These are phyloP conservation scores for Domatiomyces catenatus DNA, from an alignment of 2,329 filamentous ascomycete genomes.

Conservation along the genomic window DNA sequence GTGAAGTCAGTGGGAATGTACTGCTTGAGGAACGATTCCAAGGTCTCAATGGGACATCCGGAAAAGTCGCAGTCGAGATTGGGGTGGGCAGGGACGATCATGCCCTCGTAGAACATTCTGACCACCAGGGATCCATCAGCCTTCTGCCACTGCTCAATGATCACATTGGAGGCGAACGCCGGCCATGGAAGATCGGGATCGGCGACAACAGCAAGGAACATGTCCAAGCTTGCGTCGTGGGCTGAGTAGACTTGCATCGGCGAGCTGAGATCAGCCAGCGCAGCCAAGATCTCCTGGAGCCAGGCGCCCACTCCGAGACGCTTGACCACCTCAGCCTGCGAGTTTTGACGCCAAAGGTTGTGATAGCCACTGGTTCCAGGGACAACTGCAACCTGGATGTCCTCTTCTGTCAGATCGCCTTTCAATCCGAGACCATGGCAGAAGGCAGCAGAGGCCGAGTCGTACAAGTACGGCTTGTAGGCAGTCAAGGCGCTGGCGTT, in stretches of 20 bases:
- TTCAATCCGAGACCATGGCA: constrained; percentile 3
- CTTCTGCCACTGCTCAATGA: constrained; percentile 1
- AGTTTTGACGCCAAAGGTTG: constrained; percentile 1
- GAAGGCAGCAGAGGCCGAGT: background rate
- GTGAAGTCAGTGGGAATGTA: constrained; percentile 1
- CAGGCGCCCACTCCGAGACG: constrained; percentile 1
- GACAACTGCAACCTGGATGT: background rate
- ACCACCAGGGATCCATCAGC: constrained; percentile 1
- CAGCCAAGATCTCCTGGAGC: background rate
- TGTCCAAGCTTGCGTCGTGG: constrained; percentile 3
- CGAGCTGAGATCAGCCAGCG: background rate
- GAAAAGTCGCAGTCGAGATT: background rate
- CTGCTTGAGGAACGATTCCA: background rate
- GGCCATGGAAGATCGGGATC: constrained; percentile 3
- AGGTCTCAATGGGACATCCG: constrained; percentile 1
- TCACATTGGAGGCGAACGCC: constrained; percentile 1
- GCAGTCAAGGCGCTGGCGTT: background rate
- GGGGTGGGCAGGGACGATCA: constrained; percentile 1
- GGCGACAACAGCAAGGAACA: constrained; percentile 2
- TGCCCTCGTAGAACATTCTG: constrained; percentile 3
- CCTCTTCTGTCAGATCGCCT: background rate
- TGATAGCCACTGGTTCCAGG: constrained; percentile 1
- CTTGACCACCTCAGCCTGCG: background rate
- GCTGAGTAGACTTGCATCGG: constrained; percentile 2
- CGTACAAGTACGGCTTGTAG: constrained; percentile 1